Evolutionary conservation across 441 rosid genomes (phyloP), one percentile per base, ranked within the genome.

Genomic region (Gossypium lobatum): DNA sequence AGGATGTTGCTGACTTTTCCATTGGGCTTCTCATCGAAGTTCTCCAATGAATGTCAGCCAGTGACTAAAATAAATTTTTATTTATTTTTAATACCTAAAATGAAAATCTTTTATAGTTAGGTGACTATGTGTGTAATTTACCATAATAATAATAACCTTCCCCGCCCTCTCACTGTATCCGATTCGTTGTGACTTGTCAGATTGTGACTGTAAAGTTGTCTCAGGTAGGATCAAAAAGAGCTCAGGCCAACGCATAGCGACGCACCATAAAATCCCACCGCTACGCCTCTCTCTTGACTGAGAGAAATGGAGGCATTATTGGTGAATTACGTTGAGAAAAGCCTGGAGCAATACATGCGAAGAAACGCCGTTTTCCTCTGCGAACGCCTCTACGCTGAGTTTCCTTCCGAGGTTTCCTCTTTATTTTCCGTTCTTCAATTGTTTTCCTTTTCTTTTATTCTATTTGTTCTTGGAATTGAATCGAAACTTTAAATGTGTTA

Each of bases 361-460:
- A 59, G 82, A 1, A 87, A 87, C 73, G 86, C 89, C 10, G 77
- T 84, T 73, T 87, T 87, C 82, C 82, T 85, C 42, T 80, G 81
- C 85, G 85, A 87, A 78, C 89, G 88, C 67, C 86, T 87, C 37
- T 74, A 81, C 80, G 89, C 91, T n/a, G 76, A 87, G 73, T 87
- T 81, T 45, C 88, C 89, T 21, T 85, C 91, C 46, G 87, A 87
- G 88, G 91, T 86, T 61, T 23, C 39, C 7, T 48, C 45, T 58
- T 9, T 48, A 14, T 23, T 46, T 65, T 66, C 54, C 54, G 1
- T 66, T 26, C 25, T 21, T 71, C 21, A 55, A 3, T 64, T 13
- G 14, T 4, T 39, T 20, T 4, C 23, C 21, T 4, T 42, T 4
- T 18, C n/a, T 10, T 17, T 64, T 52, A 10, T 52, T 52, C 16